Percentiles rank a stretch among this genome's conserved stretches.
Conservation (phyloP, 2,329 filamentous ascomycete species). For the Clonostachys chloroleuca region DNA sequence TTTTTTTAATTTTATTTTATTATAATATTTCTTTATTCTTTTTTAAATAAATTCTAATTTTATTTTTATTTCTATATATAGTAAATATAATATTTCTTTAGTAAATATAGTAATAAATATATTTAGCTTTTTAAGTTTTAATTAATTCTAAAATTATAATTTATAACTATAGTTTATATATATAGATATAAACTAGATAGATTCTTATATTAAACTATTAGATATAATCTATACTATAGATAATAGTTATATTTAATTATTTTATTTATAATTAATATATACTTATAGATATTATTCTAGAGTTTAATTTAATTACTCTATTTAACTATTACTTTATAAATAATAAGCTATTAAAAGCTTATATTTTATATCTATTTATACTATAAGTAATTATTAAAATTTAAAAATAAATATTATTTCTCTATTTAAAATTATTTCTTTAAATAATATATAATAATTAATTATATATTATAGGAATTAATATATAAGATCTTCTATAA, state of each 20-base stretch:
- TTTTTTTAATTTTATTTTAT: not conserved
- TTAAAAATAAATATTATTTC: not conserved
- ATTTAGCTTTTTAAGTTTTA: too few relatives aligned
- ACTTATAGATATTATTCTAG: too few relatives aligned
- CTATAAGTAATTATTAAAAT: not conserved
- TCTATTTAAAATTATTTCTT: not conserved
- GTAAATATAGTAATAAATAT: not conserved
- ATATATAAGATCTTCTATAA: not conserved
- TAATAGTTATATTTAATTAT: not conserved
- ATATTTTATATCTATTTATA: not conserved
- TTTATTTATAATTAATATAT: not conserved
- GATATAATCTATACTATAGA: not conserved
- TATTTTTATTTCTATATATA: not conserved
- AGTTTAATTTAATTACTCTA: not conserved
- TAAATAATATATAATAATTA: not conserved
- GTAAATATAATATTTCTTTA: not conserved
- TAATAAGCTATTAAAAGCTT: not conserved
- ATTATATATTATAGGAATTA: not conserved
- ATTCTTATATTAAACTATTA: not conserved
- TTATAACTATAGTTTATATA: not conserved
- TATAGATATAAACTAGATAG: too few relatives aligned
- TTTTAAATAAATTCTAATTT: not conserved
- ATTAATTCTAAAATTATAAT: not conserved
- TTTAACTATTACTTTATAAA: not conserved
- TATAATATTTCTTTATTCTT: not conserved